Evolutionary conservation across 768 basidiomycete species (phyloP).

Genomic region (Pleurotus giganteus): DNA sequence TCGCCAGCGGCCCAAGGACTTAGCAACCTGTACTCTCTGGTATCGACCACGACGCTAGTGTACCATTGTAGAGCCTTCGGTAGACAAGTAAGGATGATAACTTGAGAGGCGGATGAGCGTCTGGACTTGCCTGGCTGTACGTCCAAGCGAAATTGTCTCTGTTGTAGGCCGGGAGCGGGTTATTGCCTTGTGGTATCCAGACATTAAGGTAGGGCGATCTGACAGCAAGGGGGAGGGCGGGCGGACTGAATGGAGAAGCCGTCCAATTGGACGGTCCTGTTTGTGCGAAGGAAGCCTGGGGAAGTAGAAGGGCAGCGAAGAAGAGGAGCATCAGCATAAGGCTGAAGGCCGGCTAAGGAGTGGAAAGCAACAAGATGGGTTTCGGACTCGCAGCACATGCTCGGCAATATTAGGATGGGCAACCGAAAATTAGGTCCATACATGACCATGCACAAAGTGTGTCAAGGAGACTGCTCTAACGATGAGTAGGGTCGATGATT

Average conservation of each 20-base stretch:
- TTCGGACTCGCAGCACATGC: no score
- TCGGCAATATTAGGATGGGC: no score
- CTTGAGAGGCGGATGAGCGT: neutral
- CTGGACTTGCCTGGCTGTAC: neutral
- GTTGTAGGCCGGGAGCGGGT: neutral
- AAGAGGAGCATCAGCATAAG: no score
- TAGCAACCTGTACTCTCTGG: neutral
- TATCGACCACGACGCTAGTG: constrained; percentile 1
- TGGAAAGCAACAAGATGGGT: no score
- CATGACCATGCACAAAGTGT: no score
- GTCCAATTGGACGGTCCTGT: constrained; percentile 4
- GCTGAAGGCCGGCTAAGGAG: no score
- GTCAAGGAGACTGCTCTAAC: no score
- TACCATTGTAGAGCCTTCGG: constrained; percentile 5
- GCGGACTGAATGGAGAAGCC: neutral
- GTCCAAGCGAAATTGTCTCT: neutral
- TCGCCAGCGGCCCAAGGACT: constrained; percentile 4
- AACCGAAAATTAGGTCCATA: no score
- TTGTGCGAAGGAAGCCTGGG: no score
- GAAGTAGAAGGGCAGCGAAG: no score
- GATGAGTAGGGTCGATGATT: no score
- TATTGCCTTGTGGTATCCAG: constrained; percentile 8
- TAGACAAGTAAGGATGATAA: neutral
- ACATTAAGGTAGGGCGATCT: constrained; percentile 4
- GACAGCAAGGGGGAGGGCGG: constrained; percentile 8